These are phyloP conservation scores for Xylaria sp. DNA, from an alignment of 2,329 filamentous ascomycete genomes.

Conservation along the genomic window DNA sequence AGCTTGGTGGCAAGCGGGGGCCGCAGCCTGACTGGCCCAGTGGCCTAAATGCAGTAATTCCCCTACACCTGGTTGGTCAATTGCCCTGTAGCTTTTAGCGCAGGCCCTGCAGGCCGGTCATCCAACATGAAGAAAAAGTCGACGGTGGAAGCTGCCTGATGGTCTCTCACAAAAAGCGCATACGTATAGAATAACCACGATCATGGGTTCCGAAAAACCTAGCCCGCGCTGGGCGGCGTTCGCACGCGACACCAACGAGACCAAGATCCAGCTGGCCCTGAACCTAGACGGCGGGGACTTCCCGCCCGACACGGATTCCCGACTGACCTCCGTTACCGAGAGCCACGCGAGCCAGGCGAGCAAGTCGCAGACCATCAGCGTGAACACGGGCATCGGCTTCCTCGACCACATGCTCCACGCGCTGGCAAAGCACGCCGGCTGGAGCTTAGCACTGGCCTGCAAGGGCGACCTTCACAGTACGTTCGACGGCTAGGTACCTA, in stretches of 20 bases:
- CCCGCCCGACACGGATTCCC: slow-evolving; percentile 64
- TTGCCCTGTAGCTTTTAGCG: slow-evolving; percentile 14
- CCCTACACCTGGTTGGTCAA: slow-evolving; percentile 31
- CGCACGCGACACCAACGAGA: slow-evolving; percentile 94
- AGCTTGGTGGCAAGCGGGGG: slow-evolving; percentile 4
- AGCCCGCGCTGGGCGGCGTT: slow-evolving; percentile 71
- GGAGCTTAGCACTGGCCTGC: slow-evolving; percentile 83
- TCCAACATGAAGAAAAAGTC: slow-evolving; percentile 6
- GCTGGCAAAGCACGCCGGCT: slow-evolving; percentile 91
- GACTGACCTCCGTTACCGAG: slow-evolving; percentile 54
- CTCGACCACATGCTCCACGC: slow-evolving; percentile 99
- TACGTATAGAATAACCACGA: slow-evolving; percentile 4
- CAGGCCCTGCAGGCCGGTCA: slow-evolving; percentile 17
- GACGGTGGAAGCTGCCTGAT: slow-evolving; percentile 5
- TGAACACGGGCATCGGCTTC: slow-evolving; percentile 95
- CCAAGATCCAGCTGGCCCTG: slow-evolving; percentile 89
- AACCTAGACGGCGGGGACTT: slow-evolving; percentile 90
- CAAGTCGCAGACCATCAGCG: slow-evolving; percentile 80
- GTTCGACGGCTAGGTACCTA: too few species aligned
- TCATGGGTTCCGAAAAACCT: slow-evolving; percentile 34
- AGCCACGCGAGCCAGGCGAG: slow-evolving; percentile 84
- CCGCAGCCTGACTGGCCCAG: slow-evolving; percentile 1
- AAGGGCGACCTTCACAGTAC: slow-evolving; percentile 88
- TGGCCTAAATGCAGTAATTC: slow-evolving; percentile 23
- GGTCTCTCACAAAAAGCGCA: slow-evolving; percentile 3